Evolutionary conservation across 257 asterid genomes (phyloP).

Genomic region (Nemophila menziesii): DNA sequence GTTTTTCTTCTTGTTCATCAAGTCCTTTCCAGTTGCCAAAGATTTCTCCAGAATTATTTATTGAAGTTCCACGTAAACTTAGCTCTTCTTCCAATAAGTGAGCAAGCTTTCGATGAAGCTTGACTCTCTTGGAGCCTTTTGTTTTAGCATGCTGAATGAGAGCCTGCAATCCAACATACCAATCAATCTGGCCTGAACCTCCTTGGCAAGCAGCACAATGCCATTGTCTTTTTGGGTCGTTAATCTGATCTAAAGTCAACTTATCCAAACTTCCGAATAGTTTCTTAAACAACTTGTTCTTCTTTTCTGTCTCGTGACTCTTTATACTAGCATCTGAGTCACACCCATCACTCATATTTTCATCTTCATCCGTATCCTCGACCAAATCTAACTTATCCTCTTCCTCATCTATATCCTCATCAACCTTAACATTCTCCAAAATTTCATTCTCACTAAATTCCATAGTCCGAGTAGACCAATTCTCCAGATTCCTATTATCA

Average conservation of each 20-base stretch:
- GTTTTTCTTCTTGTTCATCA: conserved; percentile 4
- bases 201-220: conserved; percentile 62
- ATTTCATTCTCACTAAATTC: conserved; percentile 14
- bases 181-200: conserved; percentile 64
- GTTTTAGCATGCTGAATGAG: conserved; percentile 42
- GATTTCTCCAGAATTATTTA: conserved; percentile 34
- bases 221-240: conserved; percentile 53
- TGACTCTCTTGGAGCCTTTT: conserved; percentile 36
- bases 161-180: conserved; percentile 50
- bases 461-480: conserved; percentile 36
- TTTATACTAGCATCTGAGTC: conserved; percentile 43
- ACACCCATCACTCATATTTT: conserved; percentile 33
- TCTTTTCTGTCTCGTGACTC: conserved; percentile 38
- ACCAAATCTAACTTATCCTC: conserved; percentile 19
- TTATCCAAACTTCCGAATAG: conserved; percentile 32
- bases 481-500: conserved; percentile 34
- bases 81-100: conserved; percentile 41
- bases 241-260: conserved; percentile 32
- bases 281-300: conserved; percentile 36
- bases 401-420: conserved; percentile 17
- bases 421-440: conserved; percentile 29
- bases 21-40: conserved; percentile 13
- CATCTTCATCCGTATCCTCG: conserved; percentile 38
- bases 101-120: conserved; percentile 52
- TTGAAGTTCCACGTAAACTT: conserved; percentile 33